A percentile compares a stretch with the other conserved stretches of the same genome.
Conservation (phyloP, 768 basidiomycete species). For the Amanita muscaria region DNA sequence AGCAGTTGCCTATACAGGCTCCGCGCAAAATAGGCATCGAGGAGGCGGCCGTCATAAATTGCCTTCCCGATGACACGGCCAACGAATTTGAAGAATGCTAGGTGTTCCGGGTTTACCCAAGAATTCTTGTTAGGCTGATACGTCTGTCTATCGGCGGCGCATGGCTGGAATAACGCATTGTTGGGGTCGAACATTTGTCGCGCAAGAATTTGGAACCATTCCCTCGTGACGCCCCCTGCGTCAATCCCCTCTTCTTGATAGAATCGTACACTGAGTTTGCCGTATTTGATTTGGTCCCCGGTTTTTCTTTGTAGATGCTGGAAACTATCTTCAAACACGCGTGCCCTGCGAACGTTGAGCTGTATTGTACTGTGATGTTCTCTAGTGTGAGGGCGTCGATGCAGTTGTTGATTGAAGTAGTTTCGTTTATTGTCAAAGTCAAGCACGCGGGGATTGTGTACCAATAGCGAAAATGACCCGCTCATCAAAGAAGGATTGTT, state of each 20-base stretch:
- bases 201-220: slow-evolving; percentile 98
- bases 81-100: slow-evolving; percentile 98
- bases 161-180: slow-evolving; percentile 97
- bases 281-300: slow-evolving; percentile 95
- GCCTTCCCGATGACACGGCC: slow-evolving; percentile 97
- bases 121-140: slow-evolving; percentile 96
- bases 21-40: slow-evolving; percentile 97
- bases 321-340: slow-evolving; percentile 98
- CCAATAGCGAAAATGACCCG: slow-evolving; percentile 92
- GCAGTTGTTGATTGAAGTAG: slow-evolving; percentile 88
- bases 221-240: slow-evolving; percentile 94
- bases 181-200: slow-evolving; percentile 99
- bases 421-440: slow-evolving; percentile 99
- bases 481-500: slow-evolving; percentile 98
- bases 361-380: slow-evolving; percentile 81
- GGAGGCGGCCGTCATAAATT: slow-evolving; percentile 89
- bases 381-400: slow-evolving; percentile 68
- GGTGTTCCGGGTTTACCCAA: slow-evolving; percentile 90
- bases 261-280: slow-evolving; percentile 94
- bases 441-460: slow-evolving; percentile 91
- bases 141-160: slow-evolving; percentile 87
- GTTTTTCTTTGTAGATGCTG: slow-evolving; percentile 81
- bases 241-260: slow-evolving; percentile 98
- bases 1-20: slow-evolving; percentile 94
- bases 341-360: slow-evolving; percentile 79